Conservation (phyloP, 2,329 filamentous ascomycete species). For the Ophiostoma pallidulum region DNA sequence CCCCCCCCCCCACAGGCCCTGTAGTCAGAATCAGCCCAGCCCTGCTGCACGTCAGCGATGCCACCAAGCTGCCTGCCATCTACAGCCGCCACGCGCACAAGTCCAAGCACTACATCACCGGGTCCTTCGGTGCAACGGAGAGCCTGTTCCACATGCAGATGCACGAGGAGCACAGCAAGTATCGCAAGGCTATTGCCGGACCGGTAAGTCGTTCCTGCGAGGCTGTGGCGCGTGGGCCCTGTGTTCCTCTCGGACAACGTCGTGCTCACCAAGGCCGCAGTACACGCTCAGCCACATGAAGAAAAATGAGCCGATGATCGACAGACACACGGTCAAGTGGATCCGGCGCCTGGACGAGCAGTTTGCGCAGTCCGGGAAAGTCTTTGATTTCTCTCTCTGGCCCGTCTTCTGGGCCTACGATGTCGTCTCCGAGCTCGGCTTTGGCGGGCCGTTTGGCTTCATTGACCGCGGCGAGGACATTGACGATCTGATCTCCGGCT, state of each 20-base stretch:
- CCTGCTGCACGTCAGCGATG: slow-evolving; percentile 42
- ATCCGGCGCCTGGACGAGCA: slow-evolving; percentile 33
- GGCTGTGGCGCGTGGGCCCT: too few relatives aligned
- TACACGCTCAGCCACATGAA: slow-evolving; percentile 49
- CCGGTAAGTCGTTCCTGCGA: too few relatives aligned
- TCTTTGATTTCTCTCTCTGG: slow-evolving; percentile 48
- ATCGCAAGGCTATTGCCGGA: slow-evolving; percentile 44
- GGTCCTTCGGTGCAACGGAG: slow-evolving; percentile 46
- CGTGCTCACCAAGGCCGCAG: too few relatives aligned
- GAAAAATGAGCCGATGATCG: slow-evolving; percentile 49
- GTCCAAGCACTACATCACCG: slow-evolving; percentile 48
- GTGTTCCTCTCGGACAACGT: too few relatives aligned
- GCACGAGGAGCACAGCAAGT: slow-evolving; percentile 41
- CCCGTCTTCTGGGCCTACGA: slow-evolving; percentile 48
- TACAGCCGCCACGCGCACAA: slow-evolving; percentile 48
- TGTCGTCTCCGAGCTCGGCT: slow-evolving; percentile 46
- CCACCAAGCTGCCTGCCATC: slow-evolving; percentile 44
- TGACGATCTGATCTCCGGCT: slow-evolving; percentile 42
- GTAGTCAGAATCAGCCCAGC: slow-evolving; percentile 44
- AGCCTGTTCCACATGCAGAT: slow-evolving; percentile 51
- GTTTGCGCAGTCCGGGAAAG: slow-evolving; percentile 35
- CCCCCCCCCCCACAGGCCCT: slow-evolving; percentile 36
- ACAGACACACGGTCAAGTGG: slow-evolving; percentile 42
- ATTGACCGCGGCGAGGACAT: slow-evolving; percentile 42
- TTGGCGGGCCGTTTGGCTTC: slow-evolving; percentile 47